Conservation (phyloP, 2,329 filamentous ascomycete genomes). For the Fusarium tuaranense region DNA sequence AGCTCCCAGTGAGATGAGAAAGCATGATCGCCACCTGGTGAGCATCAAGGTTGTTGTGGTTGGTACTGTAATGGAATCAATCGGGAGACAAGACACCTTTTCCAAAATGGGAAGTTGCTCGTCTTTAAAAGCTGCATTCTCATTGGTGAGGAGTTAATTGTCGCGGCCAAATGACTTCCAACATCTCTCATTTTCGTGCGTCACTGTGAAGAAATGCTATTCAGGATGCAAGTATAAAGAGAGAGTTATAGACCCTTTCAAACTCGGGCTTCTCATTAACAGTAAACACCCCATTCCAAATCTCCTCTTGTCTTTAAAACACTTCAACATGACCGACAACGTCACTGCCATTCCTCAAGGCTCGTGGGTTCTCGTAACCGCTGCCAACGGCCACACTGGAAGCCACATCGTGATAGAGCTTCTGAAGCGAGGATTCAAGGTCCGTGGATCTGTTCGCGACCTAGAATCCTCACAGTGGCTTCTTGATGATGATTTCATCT, state of each 20-base stretch:
- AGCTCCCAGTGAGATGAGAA: background rate
- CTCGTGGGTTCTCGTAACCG: slow-evolving; percentile 39
- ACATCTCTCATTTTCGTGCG: background rate
- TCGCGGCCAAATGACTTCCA: background rate
- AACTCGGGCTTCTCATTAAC: background rate
- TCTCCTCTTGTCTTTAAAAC: background rate
- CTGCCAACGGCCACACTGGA: slow-evolving; percentile 35
- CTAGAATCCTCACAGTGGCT: slow-evolving; percentile 34
- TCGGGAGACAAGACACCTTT: background rate
- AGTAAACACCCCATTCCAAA: fast-evolving
- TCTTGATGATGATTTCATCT: slow-evolving; percentile 19
- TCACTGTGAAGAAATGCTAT: background rate
- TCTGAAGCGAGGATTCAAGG: slow-evolving; percentile 33
- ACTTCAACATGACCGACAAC: background rate
- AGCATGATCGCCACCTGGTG: background rate
- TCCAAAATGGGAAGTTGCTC: background rate
- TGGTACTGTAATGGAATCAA: background rate
- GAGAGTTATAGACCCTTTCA: background rate
- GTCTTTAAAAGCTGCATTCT: background rate
- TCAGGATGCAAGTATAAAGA: background rate
- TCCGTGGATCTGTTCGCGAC: slow-evolving; percentile 34
- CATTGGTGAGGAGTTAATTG: background rate
- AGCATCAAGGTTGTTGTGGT: background rate
- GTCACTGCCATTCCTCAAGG: slow-evolving; percentile 30
- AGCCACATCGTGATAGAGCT: slow-evolving; percentile 38